Base-by-base conservation (phyloP, 192 early-diverging fungal genomes). In the Coemansia sp. region DNA sequence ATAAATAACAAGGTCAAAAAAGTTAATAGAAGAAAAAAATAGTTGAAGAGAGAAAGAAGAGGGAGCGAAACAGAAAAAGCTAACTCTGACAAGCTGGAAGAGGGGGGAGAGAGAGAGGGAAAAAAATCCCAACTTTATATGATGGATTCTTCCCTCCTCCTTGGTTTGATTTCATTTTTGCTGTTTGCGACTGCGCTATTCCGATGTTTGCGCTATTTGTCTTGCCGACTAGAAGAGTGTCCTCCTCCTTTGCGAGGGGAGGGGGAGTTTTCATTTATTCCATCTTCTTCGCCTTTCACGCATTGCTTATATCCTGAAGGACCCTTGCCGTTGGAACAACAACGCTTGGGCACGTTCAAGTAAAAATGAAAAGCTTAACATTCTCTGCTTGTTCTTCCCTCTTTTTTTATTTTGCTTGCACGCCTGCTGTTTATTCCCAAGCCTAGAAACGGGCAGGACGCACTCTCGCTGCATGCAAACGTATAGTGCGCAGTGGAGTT, bases 401-500 rank as follows among this genome's bases (percentile, higher is more conserved):
- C 7, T 52, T 9, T 20, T 22, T 52, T 9, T 20, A 0, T 29
- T 9, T 1, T 22, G 29, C 29, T 29, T 29, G 29, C 1, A 29
- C 29, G 29, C 29, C 3, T 29, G 7, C 23, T 25, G 9, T 22
- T 8, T 52, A 7, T 52, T 52, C 49, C 49, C 49, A 52, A 52
- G 20, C 45, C 45, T 3, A 48, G 45, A 19, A 20, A 53, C 6
- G 32, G n/a, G n/a, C n/a, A n/a, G n/a, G n/a, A 43, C 65, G 67
- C 71, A 73, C 71, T 73, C 71, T 73, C 71, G 53, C 25, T 56
- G 61, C 14, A 38, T 23, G 22, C 48, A 4, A 2, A 55, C n/a
- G 71, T 73, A 73, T 73, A 73, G 71, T 72, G 64, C 60, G 53
- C 63, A 60, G 55, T 53, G 59, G n/a, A 61, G 61, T 45, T 61